Base-by-base conservation (phyloP, 345 rosid genomes). In the Garcia nutans region DNA sequence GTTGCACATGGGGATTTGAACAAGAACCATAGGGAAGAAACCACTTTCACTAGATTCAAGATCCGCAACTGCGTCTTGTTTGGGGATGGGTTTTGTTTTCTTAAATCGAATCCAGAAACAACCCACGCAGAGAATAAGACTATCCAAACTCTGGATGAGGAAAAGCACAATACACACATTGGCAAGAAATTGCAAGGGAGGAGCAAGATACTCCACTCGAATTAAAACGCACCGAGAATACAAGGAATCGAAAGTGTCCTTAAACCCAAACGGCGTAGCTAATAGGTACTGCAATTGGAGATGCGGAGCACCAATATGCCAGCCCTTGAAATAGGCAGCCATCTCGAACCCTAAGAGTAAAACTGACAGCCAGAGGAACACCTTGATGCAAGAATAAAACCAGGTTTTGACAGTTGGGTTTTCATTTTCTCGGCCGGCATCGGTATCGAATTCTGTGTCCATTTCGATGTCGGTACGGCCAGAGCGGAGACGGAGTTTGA, bases 1-100 rank as follows among this genome's bases (percentile, higher is more conserved):
- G 41, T 95, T 95, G 56, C 99, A 93, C 99, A 95, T 95, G 59
- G 99, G 99, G 78, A 95, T 93, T 85, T 95, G 99, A 62, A 95
- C 91, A 44, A 95, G 96, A 57, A 95, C 96, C 97, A 90, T 91
- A 2, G 99, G 99, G 80, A 89, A 91, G 79, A 66, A 83, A 24
- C 96, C 95, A 22, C 74, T 45, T 23, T 84, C 85, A 13, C 97
- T 96, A 37, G 92, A 81, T 78, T 95, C 99, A 26, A 88, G 88
- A 82, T 93, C 99, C 10, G 83, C 55, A 22, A 74, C 50, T 11
- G 85, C 66, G 24, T 78, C 87, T 2, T 70, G 82, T 74, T 87
- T 87, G 79, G 88, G 88, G 5, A 84, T 76, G 8, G 99, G 97
- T 82, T 89, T 89, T 76, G 93, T 90, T 80, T 86, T 89, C 78